A percentile compares a stretch with the other conserved stretches of the same genome.
Conservation (phyloP, 495 filamentous ascomycete genomes). For the Aspergillus leporis region DNA sequence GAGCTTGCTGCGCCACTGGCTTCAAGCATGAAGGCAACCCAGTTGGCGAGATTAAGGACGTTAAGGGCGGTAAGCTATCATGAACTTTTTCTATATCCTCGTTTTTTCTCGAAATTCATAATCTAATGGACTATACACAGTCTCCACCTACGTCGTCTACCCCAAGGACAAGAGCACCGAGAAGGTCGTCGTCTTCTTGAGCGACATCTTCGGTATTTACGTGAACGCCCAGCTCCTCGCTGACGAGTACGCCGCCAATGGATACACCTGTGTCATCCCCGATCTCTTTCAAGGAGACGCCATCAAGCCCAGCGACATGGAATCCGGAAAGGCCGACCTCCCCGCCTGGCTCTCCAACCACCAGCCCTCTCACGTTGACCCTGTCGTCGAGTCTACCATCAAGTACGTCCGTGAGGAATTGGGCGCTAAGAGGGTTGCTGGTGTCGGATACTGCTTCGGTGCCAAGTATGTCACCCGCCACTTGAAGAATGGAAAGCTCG, state of each 20-base stretch:
- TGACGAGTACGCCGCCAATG: slow-evolving; percentile 80
- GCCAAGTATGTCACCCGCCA: slow-evolving; percentile 48
- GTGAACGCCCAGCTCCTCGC: slow-evolving; percentile 78
- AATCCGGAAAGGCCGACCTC: slow-evolving; percentile 58
- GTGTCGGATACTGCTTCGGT: slow-evolving; percentile 52
- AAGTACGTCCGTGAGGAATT: slow-evolving; percentile 57
- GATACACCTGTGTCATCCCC: slow-evolving; percentile 74
- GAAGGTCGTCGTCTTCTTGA: slow-evolving; percentile 49
- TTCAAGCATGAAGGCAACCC: slow-evolving; percentile 50
- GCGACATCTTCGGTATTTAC: slow-evolving; percentile 73
- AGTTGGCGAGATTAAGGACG: slow-evolving; percentile 41
- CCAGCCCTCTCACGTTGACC: slow-evolving; percentile 59
- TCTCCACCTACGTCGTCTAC: slow-evolving; percentile 43
- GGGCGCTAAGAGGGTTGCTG: slow-evolving; percentile 68
- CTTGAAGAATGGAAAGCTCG: slow-evolving; percentile 48
- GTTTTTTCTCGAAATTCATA: slow-evolving; percentile 30
- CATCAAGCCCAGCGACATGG: slow-evolving; percentile 54
- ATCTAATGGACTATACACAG: slow-evolving; percentile 21
- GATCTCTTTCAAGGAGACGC: slow-evolving; percentile 78
- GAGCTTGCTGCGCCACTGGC: slow-evolving; percentile 57
- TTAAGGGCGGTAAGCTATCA: slow-evolving; percentile 36
- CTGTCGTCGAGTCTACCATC: slow-evolving; percentile 60
- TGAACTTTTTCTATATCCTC: neutral
- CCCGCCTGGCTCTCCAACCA: slow-evolving; percentile 61
- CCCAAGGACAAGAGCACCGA: slow-evolving; percentile 44